Percentiles rank a stretch among this genome's conserved stretches.
Evolutionary conservation across 73 alveolate species (phyloP).

Genomic region (Urostyla sp.): DNA sequence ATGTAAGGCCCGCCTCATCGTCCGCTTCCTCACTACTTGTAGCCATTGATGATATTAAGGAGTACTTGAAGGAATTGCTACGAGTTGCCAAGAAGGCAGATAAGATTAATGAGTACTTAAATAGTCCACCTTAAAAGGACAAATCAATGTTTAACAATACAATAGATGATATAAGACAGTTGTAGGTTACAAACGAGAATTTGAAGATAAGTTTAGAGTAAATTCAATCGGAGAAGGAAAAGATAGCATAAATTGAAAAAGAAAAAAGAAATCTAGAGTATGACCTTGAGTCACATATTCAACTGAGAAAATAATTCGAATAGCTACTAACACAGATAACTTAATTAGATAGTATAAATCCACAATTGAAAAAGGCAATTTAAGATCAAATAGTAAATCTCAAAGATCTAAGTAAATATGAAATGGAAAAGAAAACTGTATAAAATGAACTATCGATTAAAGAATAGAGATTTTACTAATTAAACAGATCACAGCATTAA

Average conservation of each 20-base stretch:
- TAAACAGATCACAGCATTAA: conserved; percentile 5
- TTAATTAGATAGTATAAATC: not conserved
- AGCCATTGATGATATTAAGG: not conserved
- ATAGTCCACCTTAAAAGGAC: conserved; percentile 48
- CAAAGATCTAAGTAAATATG: not conserved
- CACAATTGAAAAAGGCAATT: not conserved
- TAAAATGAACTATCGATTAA: not conserved
- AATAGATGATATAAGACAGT: not conserved
- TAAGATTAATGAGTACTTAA: not conserved
- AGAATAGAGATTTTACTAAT: conserved; percentile 27
- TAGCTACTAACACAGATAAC: not conserved
- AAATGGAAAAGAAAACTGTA: not conserved
- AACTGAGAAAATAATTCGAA: conserved; percentile 13
- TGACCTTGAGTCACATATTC: not conserved
- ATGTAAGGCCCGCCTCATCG: not conserved
- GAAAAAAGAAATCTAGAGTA: not conserved
- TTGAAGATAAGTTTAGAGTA: not conserved
- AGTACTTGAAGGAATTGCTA: not conserved
- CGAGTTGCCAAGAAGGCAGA: not conserved
- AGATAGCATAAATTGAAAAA: not conserved
- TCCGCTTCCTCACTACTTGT: conserved; percentile 16
- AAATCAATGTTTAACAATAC: not conserved
- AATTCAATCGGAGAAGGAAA: not conserved
- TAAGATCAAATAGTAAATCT: not conserved
- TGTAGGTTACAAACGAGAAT: conserved; percentile 19